These are phyloP conservation scores for Malassezia arunalokei DNA, from an alignment of 1,284 basidiomycete species.

Conservation along the genomic window DNA sequence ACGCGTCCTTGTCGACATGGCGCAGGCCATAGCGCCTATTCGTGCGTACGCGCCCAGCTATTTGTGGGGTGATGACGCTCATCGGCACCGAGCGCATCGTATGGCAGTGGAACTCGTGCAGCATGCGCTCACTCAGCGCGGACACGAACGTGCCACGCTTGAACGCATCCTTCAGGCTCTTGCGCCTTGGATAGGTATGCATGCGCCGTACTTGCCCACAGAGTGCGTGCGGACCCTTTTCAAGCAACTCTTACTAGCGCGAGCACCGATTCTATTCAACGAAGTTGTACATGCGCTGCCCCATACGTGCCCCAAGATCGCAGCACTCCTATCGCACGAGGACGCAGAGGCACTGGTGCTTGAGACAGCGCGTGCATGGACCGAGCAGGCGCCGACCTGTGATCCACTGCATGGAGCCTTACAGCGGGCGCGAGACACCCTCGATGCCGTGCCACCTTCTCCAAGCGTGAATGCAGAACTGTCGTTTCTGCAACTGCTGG, in stretches of 20 bases:
- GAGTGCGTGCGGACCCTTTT: not conserved
- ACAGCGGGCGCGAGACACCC: slow-evolving; percentile 3
- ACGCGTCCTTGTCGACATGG: not conserved
- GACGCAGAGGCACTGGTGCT: slow-evolving; percentile 7
- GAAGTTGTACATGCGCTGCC: not conserved
- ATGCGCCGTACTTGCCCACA: not conserved
- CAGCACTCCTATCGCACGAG: not conserved
- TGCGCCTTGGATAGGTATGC: slow-evolving; percentile 1
- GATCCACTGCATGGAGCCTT: slow-evolving; percentile 8
- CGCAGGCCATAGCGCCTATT: not conserved
- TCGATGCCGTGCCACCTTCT: slow-evolving; percentile 3
- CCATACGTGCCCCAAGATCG: not conserved
- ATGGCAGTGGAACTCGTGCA: not conserved
- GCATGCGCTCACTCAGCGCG: slow-evolving; percentile 2
- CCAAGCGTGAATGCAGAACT: not conserved
- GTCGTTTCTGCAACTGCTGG: not conserved
- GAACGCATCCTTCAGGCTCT: not conserved
- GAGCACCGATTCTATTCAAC: slow-evolving; percentile 5
- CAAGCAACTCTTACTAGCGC: not conserved
- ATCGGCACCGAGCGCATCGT: not conserved
- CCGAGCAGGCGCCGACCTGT: slow-evolving; percentile 7
- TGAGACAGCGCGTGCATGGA: slow-evolving; percentile 2
- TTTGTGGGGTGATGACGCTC: not conserved
- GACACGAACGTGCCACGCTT: not conserved
- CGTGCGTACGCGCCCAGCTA: not conserved